Conservation (phyloP, 139 green algal species). For the Chlamydomonas eustigma region DNA sequence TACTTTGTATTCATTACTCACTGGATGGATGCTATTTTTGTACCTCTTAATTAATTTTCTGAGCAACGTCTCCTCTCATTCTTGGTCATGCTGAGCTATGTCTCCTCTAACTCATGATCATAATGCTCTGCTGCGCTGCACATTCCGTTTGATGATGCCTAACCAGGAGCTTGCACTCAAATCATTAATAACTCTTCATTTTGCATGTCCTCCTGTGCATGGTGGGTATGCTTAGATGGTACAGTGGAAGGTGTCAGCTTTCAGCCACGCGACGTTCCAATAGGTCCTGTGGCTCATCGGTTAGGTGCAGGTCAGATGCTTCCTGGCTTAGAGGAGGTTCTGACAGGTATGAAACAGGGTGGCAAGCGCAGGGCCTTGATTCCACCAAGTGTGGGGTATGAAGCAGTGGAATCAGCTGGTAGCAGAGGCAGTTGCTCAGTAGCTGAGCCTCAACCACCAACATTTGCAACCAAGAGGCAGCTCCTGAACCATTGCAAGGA, state of each 20-base stretch:
- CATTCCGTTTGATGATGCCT: too few relatives aligned
- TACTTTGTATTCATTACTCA: too few relatives aligned
- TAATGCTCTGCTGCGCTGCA: too few relatives aligned
- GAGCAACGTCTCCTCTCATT: too few relatives aligned
- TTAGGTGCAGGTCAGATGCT: conserved; percentile 38
- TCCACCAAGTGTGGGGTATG: conserved; percentile 60
- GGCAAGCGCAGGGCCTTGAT: conserved; percentile 63
- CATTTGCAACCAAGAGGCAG: conserved; percentile 74
- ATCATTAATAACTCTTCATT: background rate
- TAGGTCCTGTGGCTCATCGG: conserved; percentile 48
- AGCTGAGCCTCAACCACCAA: conserved; percentile 61
- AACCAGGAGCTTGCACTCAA: too few relatives aligned
- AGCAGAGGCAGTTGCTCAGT: background rate
- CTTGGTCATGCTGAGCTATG: too few relatives aligned
- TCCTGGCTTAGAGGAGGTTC: conserved; percentile 28
- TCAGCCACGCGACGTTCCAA: conserved; percentile 70
- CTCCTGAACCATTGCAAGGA: conserved; percentile 69
- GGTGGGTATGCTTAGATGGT: conserved; percentile 2
- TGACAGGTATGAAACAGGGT: conserved; percentile 56
- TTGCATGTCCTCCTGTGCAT: conserved; percentile 1
- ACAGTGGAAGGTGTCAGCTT: conserved; percentile 79
- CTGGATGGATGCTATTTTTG: too few relatives aligned
- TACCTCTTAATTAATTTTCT: too few relatives aligned
- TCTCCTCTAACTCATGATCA: too few relatives aligned
- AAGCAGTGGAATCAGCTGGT: background rate